Conservation (phyloP, 345 rosid genomes). For the Aquilaria malaccensis region DNA sequence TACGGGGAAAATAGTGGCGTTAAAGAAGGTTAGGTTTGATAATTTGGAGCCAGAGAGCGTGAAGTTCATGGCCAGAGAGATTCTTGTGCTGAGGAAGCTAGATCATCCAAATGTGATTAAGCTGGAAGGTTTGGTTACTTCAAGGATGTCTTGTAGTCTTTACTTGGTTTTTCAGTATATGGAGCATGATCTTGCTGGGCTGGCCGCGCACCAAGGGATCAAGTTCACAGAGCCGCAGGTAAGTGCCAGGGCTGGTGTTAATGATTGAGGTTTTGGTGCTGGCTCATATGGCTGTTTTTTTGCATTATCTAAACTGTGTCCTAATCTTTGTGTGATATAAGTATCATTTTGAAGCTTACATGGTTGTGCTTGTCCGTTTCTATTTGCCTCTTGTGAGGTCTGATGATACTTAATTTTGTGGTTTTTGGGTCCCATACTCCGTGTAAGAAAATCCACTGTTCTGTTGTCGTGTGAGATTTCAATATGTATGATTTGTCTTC, state of each 20-base stretch:
- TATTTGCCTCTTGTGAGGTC: constrained; percentile 15
- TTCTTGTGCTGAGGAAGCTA: constrained; percentile 59
- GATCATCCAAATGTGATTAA: constrained; percentile 87
- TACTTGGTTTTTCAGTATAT: constrained; percentile 87
- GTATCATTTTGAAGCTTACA: constrained; percentile 13
- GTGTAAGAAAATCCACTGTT: constrained; percentile 12
- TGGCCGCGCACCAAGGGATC: constrained; percentile 55
- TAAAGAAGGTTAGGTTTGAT: constrained; percentile 93
- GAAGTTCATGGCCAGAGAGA: constrained; percentile 95
- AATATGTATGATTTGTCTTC: constrained; percentile 11
- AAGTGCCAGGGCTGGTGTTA: constrained; percentile 4
- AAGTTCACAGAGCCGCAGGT: constrained; percentile 94
- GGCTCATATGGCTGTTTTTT: constrained; percentile 15
- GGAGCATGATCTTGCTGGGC: constrained; percentile 96
- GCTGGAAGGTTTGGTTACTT: constrained; percentile 84
- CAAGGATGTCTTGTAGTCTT: constrained; percentile 83
- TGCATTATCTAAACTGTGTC: constrained; percentile 16
- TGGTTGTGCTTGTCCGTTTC: constrained; percentile 18
- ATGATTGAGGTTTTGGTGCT: constrained; percentile 5
- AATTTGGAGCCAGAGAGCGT: constrained; percentile 90
- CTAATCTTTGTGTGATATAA: constrained; percentile 15
- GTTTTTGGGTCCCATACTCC: constrained; percentile 28
- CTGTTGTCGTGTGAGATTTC: constrained; percentile 15
- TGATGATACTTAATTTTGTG: constrained; percentile 16
- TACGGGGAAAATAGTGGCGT: constrained; percentile 83